These are phyloP conservation scores for Cladosporium cucumerinum DNA, from an alignment of 2,329 filamentous ascomycete genomes.

Conservation along the genomic window DNA sequence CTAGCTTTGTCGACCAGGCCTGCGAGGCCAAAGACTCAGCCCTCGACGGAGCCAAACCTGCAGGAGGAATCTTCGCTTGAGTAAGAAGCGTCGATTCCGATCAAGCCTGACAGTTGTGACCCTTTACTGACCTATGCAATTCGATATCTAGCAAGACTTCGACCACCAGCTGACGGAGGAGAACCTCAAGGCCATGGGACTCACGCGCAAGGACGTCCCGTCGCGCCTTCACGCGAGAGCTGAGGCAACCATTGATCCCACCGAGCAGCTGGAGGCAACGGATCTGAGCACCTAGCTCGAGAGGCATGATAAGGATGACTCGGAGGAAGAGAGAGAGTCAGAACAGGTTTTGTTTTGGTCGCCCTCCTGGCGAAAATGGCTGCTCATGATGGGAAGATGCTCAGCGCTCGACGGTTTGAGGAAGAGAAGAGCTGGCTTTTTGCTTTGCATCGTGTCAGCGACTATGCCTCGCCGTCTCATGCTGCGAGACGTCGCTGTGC, in stretches of 20 bases:
- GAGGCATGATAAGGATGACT: background rate
- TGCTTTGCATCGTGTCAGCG: background rate
- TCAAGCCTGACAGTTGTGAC: background rate
- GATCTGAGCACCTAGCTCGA: background rate
- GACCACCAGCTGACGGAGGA: background rate
- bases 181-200: background rate
- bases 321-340: background rate
- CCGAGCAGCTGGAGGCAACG: background rate
- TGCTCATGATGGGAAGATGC: background rate
- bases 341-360: background rate
- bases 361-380: background rate
- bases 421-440: background rate
- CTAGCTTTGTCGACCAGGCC: background rate
- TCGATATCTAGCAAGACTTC: background rate
- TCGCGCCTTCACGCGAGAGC: background rate
- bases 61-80: background rate
- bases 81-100: background rate
- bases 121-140: background rate
- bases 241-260: background rate
- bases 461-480: background rate
- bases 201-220: background rate
- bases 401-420: background rate
- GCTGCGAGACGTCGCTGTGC: background rate
- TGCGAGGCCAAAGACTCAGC: background rate
- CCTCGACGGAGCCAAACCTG: background rate